Evolutionary conservation across 1,139 yeast genomes (phyloP).

Genomic region (Tardiomyces blankii): DNA sequence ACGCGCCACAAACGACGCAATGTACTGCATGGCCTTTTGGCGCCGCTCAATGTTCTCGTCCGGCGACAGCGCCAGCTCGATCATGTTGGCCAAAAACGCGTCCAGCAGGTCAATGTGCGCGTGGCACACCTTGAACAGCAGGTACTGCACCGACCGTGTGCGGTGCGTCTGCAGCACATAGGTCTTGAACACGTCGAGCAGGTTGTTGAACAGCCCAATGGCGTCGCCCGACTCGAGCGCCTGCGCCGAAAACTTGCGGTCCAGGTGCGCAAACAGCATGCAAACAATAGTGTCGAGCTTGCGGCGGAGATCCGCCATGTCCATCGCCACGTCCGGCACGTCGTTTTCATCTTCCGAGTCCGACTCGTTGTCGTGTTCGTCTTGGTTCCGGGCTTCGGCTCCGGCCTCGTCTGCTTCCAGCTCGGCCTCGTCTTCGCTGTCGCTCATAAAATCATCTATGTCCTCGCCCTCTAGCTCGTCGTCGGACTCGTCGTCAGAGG

Average conservation of each 20-base stretch:
- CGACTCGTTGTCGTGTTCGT: slow-evolving; percentile 22
- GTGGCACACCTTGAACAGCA: slow-evolving; percentile 74
- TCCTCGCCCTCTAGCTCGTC: slow-evolving; percentile 26
- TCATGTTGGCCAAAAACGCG: slow-evolving; percentile 68
- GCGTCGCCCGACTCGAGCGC: slow-evolving; percentile 52
- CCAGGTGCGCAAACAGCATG: slow-evolving; percentile 41
- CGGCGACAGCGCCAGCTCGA: slow-evolving; percentile 69
- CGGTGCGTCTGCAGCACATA: slow-evolving; percentile 87
- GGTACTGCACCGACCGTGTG: slow-evolving; percentile 80
- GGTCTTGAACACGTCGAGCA: slow-evolving; percentile 66
- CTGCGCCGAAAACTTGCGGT: slow-evolving; percentile 39
- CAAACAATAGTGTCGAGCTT: slow-evolving; percentile 63
- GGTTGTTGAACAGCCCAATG: slow-evolving; percentile 61
- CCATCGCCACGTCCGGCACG: slow-evolving; percentile 23
- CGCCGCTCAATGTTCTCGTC: slow-evolving; percentile 62
- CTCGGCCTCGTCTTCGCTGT: slow-evolving; percentile 10
- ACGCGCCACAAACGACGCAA: slow-evolving; percentile 84
- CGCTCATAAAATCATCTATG: slow-evolving; percentile 1
- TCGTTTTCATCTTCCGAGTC: slow-evolving; percentile 25
- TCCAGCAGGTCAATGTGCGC: slow-evolving; percentile 75
- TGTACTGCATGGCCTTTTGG: slow-evolving; percentile 82
- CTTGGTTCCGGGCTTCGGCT: background rate
- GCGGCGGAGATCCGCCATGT: slow-evolving; percentile 44
- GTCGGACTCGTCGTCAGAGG: slow-evolving; percentile 60
- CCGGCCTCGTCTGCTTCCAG: slow-evolving; percentile 16